Evolutionary conservation across 2,329 filamentous ascomycete species (phyloP), one percentile per base, ranked within the genome.

Genomic region (Stagonosporopsis rhizophila): DNA sequence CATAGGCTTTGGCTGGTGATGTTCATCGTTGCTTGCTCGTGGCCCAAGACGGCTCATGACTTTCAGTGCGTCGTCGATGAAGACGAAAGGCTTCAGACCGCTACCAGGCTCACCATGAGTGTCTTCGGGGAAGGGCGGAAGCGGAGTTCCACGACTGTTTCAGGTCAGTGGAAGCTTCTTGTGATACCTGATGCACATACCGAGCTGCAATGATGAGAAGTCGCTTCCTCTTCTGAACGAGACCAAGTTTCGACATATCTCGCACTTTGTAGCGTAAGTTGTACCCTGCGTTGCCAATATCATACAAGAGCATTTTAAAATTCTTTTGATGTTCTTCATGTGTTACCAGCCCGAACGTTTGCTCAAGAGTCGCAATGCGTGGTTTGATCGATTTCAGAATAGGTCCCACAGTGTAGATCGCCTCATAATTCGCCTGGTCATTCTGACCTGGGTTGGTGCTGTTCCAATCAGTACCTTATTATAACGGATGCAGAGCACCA

Each of bases 101-200:
- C 48, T 66, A 1, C 59, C 60, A 1, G 19, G 2, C 0, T 60
- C 53, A 20, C 73, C 73, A 40, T 73, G 62, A 0, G 58, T 67
- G 0, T 65, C 59, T 9, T 61, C 61, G 0, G 73, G 73, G 23
- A 75, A 74, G 0, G 67, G 67, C 0, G 73, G 71, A 0, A 75
- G 30, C 0, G 73, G 71, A 6, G 34, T 55, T 23, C 66, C 64
- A n/a, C 23, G 20, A 2, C n/a, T 37, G 19, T 37, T 44, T 68
- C 51, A 65, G 12, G 59, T n/a, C 25, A 9, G 15, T 12, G 2
- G 3, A 28, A 12, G 12, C 6, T 22, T 7, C n/a, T 6, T 8
- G 23, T 6, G 6, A 6, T 14, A 20, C 7, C 6, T 27, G 12
- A 28, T 3, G 14, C 8, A 14, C 54, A 49, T 64, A 70, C 67